Evolutionary conservation across 2,329 filamentous ascomycete species (phyloP).

Genomic region (Westerdykella aurantiaca): DNA sequence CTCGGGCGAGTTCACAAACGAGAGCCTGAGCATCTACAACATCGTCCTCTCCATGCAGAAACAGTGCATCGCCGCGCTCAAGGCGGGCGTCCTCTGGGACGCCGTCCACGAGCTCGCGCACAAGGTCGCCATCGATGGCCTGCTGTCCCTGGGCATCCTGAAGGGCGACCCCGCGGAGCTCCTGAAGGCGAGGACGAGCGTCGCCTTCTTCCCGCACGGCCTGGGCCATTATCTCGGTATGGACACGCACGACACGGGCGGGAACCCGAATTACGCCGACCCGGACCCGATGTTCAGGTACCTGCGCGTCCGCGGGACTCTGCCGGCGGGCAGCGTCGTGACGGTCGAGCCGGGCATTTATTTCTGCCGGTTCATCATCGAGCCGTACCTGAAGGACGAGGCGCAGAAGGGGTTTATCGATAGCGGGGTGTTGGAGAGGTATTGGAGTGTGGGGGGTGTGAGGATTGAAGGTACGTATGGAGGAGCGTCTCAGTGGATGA

Average conservation of each 20-base stretch:
- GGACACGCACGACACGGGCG: slow-evolving; percentile 49
- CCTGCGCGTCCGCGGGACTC: slow-evolving; percentile 66
- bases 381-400: slow-evolving; percentile 60
- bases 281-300: slow-evolving; percentile 81
- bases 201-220: slow-evolving; percentile 49
- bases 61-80: slow-evolving; percentile 66
- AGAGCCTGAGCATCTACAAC: slow-evolving; percentile 58
- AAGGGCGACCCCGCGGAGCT: slow-evolving; percentile 50
- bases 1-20: slow-evolving; percentile 47
- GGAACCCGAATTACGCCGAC: slow-evolving; percentile 54
- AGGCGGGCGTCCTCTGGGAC: slow-evolving; percentile 72
- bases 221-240: slow-evolving; percentile 49
- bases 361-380: slow-evolving; percentile 67
- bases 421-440: slow-evolving; percentile 57
- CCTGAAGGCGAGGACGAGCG: slow-evolving; percentile 41
- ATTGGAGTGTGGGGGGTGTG: slow-evolving; percentile 78
- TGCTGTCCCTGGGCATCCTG: slow-evolving; percentile 70
- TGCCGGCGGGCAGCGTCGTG: slow-evolving; percentile 76
- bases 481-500: neutral
- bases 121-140: slow-evolving; percentile 71
- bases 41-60: slow-evolving; percentile 84
- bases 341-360: slow-evolving; percentile 92
- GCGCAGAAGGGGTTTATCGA: slow-evolving; percentile 61
- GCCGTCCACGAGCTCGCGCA: slow-evolving; percentile 76
- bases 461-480: slow-evolving; percentile 62